Evolutionary conservation across 1,139 yeast species (phyloP), one percentile per base, ranked within the genome.

Genomic region (Diutina sp.): DNA sequence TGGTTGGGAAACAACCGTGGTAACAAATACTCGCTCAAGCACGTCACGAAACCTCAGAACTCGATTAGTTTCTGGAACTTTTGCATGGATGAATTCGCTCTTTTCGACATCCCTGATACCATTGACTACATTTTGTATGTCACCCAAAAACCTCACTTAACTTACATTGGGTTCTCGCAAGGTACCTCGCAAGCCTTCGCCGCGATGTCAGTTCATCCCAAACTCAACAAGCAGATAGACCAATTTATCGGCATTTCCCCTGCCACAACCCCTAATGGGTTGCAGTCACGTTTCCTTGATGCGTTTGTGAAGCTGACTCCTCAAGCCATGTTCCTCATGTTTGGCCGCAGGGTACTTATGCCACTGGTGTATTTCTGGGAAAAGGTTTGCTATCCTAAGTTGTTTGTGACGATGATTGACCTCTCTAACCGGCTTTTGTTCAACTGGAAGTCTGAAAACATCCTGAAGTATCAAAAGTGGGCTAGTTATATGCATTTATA

Each of bases 141-240:
- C 35, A 70, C 78, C 2, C 60, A 62, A 1, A 61, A 57, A n/a
- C 51, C 59, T n/a, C 66, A 73, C 21, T 70, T 90, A 54, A 79
- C 83, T 1, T 90, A 89, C 65, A 77, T 90, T 62, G 97, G 97
- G 0, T 90, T 90, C 66, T 83, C 90, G 55, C 97, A 90, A 68
- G 97, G 97, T 7, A 85, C 95, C 1, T 95, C 97, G 1, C 97
- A 90, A 68, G 89, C 90, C 48, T 86, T 90, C 69, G 96, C 96
- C 0, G 77, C 90, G 51, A 73, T 87, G 32, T 81, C 93, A 0
- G 73, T 87, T n/a, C 83, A 86, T 66, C 80, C 88, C 6, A 78
- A 78, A 25, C 74, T 91, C 61, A 89, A 88, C 67, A 66, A 73
- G 9, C 86, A 87, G 65, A 81, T 91, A 56, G 83, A 83, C 41